Evolutionary conservation across 2,329 filamentous ascomycete genomes (phyloP).

Genomic region (Aspergillus sclerotialis): DNA sequence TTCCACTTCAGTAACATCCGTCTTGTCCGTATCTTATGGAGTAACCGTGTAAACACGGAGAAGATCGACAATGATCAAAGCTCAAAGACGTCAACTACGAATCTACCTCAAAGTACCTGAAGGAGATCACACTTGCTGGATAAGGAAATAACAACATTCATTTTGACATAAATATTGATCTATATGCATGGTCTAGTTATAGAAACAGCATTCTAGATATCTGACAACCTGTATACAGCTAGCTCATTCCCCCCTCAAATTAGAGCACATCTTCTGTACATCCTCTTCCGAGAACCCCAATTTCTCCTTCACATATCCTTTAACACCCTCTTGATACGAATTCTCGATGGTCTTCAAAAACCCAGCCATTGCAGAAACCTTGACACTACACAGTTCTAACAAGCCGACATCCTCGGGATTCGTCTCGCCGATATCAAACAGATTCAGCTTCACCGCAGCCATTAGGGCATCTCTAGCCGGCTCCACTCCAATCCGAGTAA

Average conservation of each 20-base stretch:
- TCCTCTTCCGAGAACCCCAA: slow-evolving; percentile 16
- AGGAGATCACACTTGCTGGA: too few species aligned
- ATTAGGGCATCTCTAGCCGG: slow-evolving; percentile 15
- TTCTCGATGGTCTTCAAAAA: slow-evolving; percentile 18
- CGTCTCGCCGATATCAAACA: slow-evolving; percentile 10
- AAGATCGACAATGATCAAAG: too few species aligned
- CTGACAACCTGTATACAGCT: background rate
- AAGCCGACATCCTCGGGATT: slow-evolving; percentile 17
- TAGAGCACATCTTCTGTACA: slow-evolving; percentile 13
- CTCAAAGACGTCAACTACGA: too few species aligned
- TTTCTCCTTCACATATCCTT: slow-evolving; percentile 15
- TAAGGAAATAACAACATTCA: too few species aligned
- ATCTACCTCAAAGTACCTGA: too few species aligned
- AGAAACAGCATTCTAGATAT: background rate
- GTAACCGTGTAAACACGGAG: too few species aligned
- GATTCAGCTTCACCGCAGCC: slow-evolving; percentile 10
- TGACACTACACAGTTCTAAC: slow-evolving; percentile 18
- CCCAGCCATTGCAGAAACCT: slow-evolving; percentile 15
- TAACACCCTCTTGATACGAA: slow-evolving; percentile 13
- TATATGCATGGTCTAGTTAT: background rate
- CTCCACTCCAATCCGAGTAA: slow-evolving; percentile 19
- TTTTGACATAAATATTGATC: too few species aligned
- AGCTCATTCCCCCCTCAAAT: slow-evolving; percentile 5
- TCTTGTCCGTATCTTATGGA: too few species aligned
- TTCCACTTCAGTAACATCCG: too few species aligned